phyloP scores from a whole-genome alignment of 2,329 filamentous ascomycete species.

The Aspergillus sp. region DNA sequence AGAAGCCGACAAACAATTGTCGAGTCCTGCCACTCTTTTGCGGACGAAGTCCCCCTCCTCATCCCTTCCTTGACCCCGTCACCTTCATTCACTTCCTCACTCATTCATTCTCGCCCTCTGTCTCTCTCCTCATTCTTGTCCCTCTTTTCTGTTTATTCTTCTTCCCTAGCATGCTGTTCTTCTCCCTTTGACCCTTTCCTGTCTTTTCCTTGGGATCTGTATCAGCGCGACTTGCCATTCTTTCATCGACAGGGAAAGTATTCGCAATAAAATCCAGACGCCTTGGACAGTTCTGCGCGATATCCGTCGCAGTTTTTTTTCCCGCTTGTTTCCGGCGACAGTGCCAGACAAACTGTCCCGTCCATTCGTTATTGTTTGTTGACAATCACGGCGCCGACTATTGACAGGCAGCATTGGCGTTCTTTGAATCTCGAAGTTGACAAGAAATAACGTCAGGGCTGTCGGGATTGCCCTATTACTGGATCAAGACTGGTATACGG shows the following conservation, averaged over 20 bases:
- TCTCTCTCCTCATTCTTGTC: constrained; percentile 8
- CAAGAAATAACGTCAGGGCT: background rate
- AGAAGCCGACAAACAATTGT: background rate
- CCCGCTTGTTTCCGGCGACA: background rate
- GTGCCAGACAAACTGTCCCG: background rate
- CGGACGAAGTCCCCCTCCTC: background rate
- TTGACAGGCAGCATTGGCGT: background rate
- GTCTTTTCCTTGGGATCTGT: background rate
- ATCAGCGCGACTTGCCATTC: background rate
- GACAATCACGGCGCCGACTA: background rate
- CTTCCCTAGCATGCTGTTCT: constrained; percentile 2
- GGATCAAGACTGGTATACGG: background rate
- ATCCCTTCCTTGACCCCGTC: constrained; percentile 11
- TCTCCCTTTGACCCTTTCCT: background rate
- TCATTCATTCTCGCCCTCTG: background rate
- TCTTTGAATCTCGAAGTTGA: background rate
- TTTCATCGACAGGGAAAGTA: background rate
- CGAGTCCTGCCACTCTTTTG: constrained; percentile 3
- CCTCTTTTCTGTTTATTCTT: constrained; percentile 5
- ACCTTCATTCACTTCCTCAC: constrained; percentile 1
- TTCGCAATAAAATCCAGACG: background rate
- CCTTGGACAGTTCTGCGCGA: background rate
- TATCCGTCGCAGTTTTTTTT: background rate
- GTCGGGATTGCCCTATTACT: background rate
- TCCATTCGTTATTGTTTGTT: background rate